These are phyloP conservation scores for Xylaria hypoxylon DNA, from an alignment of 2,329 filamentous ascomycete species.

Conservation along the genomic window DNA sequence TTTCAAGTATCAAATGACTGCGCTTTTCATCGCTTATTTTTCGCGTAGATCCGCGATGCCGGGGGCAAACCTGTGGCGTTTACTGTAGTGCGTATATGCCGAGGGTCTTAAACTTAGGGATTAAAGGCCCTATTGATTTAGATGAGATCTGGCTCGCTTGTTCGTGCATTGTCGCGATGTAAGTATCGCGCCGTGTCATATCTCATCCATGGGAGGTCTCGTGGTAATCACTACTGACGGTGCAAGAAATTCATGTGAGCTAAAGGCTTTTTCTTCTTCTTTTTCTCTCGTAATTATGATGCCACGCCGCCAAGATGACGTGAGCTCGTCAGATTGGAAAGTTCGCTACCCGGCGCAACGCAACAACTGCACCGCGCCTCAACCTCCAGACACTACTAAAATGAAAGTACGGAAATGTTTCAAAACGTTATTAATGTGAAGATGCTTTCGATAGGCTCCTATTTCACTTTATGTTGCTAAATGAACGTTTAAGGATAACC, in stretches of 20 bases:
- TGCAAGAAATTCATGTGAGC: background rate
- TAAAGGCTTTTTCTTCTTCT: background rate
- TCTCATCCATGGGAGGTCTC: background rate
- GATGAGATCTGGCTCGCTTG: conserved; percentile 1
- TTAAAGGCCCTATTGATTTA: no score
- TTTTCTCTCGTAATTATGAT: no score
- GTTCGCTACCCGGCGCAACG: background rate
- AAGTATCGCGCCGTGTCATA: background rate
- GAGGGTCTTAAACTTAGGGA: background rate
- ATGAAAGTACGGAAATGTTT: background rate
- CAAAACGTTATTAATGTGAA: no score
- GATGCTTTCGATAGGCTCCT: background rate
- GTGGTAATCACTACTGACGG: background rate
- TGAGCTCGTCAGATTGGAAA: background rate
- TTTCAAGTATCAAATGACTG: background rate
- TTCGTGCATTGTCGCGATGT: no score
- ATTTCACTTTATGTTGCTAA: background rate
- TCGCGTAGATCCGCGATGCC: background rate
- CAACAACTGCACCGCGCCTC: background rate
- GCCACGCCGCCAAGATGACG: background rate
- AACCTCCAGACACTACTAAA: no score
- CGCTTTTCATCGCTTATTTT: conserved; percentile 14
- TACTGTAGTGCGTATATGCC: background rate
- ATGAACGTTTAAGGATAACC: background rate
- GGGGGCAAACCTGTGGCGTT: background rate